A percentile compares a stretch with the other conserved stretches of the same genome.
phyloP scores from a whole-genome alignment of 108 stramenopile genomes.

The Cyclotella distinguenda region DNA sequence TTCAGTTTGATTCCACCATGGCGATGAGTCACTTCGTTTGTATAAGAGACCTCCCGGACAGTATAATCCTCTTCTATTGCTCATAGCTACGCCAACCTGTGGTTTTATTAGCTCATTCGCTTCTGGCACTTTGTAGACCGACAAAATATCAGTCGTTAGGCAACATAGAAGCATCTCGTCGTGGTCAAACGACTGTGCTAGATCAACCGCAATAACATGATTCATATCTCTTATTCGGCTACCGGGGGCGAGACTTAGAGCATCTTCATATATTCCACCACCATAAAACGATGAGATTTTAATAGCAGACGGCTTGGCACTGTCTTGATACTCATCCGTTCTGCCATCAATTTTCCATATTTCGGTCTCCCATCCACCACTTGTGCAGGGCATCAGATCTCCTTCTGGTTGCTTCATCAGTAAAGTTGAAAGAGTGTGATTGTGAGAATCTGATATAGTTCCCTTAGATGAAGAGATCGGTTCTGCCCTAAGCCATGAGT shows the following conservation, averaged over 20 bases:
- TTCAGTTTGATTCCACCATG: slow-evolving; percentile 42
- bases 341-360: slow-evolving; percentile 41
- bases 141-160: slow-evolving; percentile 16
- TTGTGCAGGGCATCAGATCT: neutral
- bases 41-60: neutral
- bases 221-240: slow-evolving; percentile 6
- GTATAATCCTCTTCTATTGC: neutral
- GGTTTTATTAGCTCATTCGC: neutral
- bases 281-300: slow-evolving; percentile 35
- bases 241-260: slow-evolving; percentile 33
- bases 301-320: slow-evolving; percentile 4
- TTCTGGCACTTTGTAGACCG: slow-evolving; percentile 33
- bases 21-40: slow-evolving; percentile 1
- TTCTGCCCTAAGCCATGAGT: neutral
- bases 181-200: neutral
- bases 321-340: slow-evolving; percentile 25
- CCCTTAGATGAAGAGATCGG: neutral
- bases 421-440: neutral
- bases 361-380: slow-evolving; percentile 59
- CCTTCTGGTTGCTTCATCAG: neutral
- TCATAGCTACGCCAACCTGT: neutral
- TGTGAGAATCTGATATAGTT: neutral
- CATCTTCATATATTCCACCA: slow-evolving; percentile 53
- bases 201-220: slow-evolving; percentile 29
- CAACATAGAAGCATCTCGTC: slow-evolving; percentile 31